Conservation (phyloP, 805 yeast genomes). For the Wickerhamiella lipophila region DNA sequence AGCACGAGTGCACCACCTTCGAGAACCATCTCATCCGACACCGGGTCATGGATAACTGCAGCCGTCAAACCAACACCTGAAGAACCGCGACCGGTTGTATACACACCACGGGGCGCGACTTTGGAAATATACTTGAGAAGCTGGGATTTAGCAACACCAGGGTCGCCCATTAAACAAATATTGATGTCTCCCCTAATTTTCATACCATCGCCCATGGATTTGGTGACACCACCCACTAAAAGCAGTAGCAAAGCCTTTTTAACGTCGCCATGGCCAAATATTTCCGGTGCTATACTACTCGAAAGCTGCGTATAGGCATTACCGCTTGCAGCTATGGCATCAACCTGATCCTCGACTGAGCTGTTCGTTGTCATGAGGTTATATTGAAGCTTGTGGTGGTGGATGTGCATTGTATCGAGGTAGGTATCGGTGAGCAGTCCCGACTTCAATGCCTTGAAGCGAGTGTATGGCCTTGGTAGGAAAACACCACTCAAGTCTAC, state of each 20-base stretch:
- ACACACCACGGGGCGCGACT: constrained; percentile 91
- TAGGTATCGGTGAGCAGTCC: constrained; percentile 91
- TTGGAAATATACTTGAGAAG: constrained; percentile 78
- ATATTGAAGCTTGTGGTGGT: constrained; percentile 82
- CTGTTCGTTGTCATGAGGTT: constrained; percentile 45
- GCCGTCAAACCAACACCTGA: constrained; percentile 99
- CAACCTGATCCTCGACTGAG: constrained; percentile 44
- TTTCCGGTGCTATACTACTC: constrained; percentile 91
- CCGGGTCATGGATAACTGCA: constrained; percentile 97
- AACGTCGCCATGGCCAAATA: constrained; percentile 85
- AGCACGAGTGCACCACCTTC: constrained; percentile 97
- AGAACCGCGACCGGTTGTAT: constrained; percentile 96
- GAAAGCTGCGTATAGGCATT: constrained; percentile 71
- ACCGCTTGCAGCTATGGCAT: constrained; percentile 44
- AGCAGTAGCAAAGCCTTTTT: constrained; percentile 78
- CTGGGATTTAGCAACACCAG: constrained; percentile 98
- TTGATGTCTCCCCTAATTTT: constrained; percentile 95
- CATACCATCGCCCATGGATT: constrained; percentile 92
- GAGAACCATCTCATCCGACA: constrained; percentile 95
- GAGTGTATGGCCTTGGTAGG: constrained; percentile 91
- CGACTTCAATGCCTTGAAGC: constrained; percentile 82
- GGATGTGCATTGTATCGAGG: constrained; percentile 72
- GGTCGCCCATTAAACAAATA: constrained; percentile 95
- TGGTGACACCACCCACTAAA: constrained; percentile 90
- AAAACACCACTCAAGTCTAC: constrained; percentile 89